phyloP scores from a whole-genome alignment of 164 flowering plant species.

The Buxus sempervirens region DNA sequence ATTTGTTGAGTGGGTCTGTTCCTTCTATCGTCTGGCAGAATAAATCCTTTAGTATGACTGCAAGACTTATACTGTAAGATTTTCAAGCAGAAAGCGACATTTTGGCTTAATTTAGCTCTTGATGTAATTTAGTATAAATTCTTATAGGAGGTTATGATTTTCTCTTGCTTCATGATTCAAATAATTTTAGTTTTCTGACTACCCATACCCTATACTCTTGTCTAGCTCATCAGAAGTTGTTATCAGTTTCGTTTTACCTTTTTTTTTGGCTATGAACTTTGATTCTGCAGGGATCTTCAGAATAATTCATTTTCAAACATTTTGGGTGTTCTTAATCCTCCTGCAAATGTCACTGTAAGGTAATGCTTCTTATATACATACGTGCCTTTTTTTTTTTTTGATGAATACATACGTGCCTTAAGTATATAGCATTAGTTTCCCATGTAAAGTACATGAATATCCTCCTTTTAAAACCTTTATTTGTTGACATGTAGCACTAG shows the following conservation, averaged over 20 bases:
- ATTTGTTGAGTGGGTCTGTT: slow-evolving; percentile 58
- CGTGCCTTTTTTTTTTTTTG: no score
- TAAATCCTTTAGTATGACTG: slow-evolving; percentile 32
- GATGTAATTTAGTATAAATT: no score
- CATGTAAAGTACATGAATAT: no score
- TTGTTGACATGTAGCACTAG: no score
- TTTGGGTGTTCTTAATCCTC: slow-evolving; percentile 39
- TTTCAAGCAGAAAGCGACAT: not conserved
- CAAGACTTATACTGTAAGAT: slow-evolving; percentile 51
- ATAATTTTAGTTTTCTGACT: not conserved
- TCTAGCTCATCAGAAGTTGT: not conserved
- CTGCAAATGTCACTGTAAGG: slow-evolving; percentile 68
- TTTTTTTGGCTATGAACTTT: slow-evolving; percentile 3
- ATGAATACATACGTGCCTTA: no score
- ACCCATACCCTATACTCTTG: no score
- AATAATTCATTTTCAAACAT: slow-evolving; percentile 52
- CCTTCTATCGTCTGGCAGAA: slow-evolving; percentile 63
- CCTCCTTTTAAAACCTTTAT: no score
- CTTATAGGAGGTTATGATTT: no score
- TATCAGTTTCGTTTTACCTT: not conserved
- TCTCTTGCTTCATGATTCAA: not conserved
- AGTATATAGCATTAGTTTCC: not conserved
- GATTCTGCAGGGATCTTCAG: slow-evolving; percentile 55
- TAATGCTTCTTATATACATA: slow-evolving; percentile 23
- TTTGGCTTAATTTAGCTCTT: not conserved